These are phyloP conservation scores for Fraxinus anomala DNA, from an alignment of 257 asterid genomes.

Conservation along the genomic window DNA sequence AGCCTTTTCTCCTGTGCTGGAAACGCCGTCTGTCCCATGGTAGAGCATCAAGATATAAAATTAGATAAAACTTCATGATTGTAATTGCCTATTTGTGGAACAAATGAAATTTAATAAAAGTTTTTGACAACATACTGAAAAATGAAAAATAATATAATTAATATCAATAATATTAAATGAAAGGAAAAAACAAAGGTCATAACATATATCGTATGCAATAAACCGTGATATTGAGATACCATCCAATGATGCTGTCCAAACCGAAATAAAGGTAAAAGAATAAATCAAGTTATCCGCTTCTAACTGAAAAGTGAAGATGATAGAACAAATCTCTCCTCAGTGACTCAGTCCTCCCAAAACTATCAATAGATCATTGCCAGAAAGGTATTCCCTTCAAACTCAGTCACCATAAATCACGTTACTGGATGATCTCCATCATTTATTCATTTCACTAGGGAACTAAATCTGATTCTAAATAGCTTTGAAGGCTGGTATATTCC, in stretches of 20 bases:
- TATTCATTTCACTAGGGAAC: conserved; percentile 6
- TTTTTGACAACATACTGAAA: conserved; percentile 1
- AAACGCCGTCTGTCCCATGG: conserved; percentile 73
- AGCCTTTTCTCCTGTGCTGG: conserved; percentile 84
- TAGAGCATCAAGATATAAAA: conserved; percentile 18
- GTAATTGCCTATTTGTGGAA: neutral
- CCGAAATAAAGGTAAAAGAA: neutral
- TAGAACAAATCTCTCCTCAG: neutral
- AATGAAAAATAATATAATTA: neutral
- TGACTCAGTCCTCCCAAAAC: neutral
- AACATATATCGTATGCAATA: neutral
- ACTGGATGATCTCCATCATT: neutral
- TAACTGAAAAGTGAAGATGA: neutral
- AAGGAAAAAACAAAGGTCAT: neutral
- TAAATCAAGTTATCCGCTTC: neutral
- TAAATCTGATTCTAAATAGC: neutral
- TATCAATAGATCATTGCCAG: neutral
- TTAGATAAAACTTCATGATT: conserved; percentile 23
- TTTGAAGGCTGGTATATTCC: neutral
- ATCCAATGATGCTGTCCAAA: neutral
- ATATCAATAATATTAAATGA: neutral
- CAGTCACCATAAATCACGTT: neutral
- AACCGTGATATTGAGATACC: neutral
- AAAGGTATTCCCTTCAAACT: neutral
- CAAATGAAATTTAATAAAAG: neutral